These are phyloP conservation scores for Syzygium aromaticum DNA, from an alignment of 345 rosid genomes.

Conservation along the genomic window DNA sequence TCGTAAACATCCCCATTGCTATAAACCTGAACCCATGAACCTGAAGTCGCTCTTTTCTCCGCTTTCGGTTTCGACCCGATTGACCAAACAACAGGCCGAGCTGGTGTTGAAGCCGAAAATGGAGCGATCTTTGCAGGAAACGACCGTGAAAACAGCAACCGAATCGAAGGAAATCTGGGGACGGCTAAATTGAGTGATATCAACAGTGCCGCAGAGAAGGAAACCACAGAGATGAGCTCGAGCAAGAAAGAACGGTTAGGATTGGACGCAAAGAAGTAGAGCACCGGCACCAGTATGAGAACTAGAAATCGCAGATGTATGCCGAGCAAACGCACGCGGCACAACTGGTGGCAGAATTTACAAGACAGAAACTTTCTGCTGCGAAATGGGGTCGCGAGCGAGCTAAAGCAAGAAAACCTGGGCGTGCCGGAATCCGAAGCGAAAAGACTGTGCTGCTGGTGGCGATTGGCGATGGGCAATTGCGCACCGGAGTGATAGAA, in stretches of 20 bases:
- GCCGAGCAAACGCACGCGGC: conserved; percentile 49
- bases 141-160: conserved; percentile 51
- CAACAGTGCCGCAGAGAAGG: conserved; percentile 28
- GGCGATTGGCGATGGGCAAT: background rate
- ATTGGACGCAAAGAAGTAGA: conserved; percentile 30
- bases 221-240: conserved; percentile 24
- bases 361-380: conserved; percentile 27
- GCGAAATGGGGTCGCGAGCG: conserved; percentile 20
- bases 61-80: conserved; percentile 62
- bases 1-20: conserved; percentile 79
- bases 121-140: conserved; percentile 34
- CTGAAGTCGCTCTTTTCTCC: conserved; percentile 43
- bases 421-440: background rate
- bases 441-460: conserved; percentile 5
- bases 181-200: conserved; percentile 43
- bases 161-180: conserved; percentile 51
- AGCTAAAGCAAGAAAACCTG: conserved; percentile 7
- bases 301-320: conserved; percentile 42
- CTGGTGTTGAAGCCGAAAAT: conserved; percentile 21
- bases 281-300: conserved; percentile 38
- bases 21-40: conserved; percentile 60
- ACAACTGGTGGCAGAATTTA: conserved; percentile 1
- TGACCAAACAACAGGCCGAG: conserved; percentile 68
- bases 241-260: conserved; percentile 22
- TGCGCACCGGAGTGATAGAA: conserved; percentile 3